Evolutionary conservation across 2,329 filamentous ascomycete species (phyloP).

Genomic region (Nannizzia gypsea): DNA sequence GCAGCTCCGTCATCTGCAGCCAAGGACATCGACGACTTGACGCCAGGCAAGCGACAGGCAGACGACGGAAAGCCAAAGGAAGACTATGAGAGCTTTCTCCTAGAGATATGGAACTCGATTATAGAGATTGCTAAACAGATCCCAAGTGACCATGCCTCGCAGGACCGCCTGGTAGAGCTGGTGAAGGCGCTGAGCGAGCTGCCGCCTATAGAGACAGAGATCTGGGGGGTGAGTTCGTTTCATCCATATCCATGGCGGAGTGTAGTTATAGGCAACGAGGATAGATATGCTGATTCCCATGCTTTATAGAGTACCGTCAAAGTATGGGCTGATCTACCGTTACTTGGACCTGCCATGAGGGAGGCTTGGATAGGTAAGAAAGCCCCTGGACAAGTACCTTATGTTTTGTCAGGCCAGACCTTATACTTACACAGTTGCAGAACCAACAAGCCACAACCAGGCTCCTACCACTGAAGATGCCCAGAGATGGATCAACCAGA

Average conservation of each 20-base stretch:
- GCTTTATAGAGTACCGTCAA: not conserved
- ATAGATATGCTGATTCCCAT: not conserved
- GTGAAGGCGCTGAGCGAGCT: slow-evolving; percentile 1
- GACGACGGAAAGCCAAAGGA: not conserved
- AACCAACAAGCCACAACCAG: not conserved
- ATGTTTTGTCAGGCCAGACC: not conserved
- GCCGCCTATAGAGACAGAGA: not conserved
- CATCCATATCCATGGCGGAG: no score
- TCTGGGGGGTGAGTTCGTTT: slow-evolving; percentile 2
- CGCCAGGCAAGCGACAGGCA: not conserved
- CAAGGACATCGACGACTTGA: not conserved
- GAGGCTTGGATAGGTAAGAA: slow-evolving; percentile 2
- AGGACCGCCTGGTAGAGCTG: slow-evolving; percentile 4
- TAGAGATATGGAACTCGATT: not conserved
- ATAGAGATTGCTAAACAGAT: slow-evolving; percentile 1
- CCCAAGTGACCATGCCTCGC: not conserved
- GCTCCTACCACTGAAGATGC: not conserved
- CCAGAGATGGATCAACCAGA: slow-evolving; percentile 1
- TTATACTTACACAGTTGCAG: not conserved
- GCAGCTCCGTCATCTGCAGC: not conserved
- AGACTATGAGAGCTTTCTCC: not conserved
- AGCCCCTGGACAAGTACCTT: not conserved
- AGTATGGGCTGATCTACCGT: slow-evolving; percentile 3
- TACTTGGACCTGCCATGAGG: not conserved
- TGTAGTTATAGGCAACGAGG: no score